Base-by-base conservation (phyloP, 2,329 filamentous ascomycete genomes). In the Lecanoromycetidae sp. region DNA sequence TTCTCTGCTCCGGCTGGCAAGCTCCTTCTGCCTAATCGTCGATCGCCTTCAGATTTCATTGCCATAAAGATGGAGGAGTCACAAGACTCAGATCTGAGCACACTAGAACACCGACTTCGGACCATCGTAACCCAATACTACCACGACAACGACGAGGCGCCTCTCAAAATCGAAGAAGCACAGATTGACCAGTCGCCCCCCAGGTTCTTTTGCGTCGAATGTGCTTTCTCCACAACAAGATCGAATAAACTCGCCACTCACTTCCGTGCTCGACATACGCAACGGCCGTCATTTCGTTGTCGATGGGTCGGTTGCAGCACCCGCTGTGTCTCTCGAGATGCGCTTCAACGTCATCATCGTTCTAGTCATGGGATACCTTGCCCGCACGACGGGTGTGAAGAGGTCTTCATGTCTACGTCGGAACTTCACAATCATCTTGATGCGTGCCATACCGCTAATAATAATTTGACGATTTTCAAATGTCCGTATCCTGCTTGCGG, bases 161-260 rank as follows among this genome's bases (percentile, higher is more conserved):
- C 34, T 8, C 23, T 46, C 8, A 33, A 46, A 20, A 13, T 26
- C 7, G 43, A 45, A 13, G n/a, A 33, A 5, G 4, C 25, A 3
- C 19, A 38, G 17, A 23, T 46, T 19, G 26, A 38, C 8, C 26
- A 25, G 3, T 38, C 34, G 0, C 27, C 19, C 9, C 34, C 34
- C 25, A 46, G 29, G 13, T 46, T 38, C 17, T 7, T 46, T 17
- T 46, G 43, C 25, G 43, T 13, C 27, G 33, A 45, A 10, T 45
- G 43, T 27, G 43, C 43, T 17, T 46, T 33, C 34, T 38, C 43
- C 8, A 46, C 43, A 13, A 10, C 26, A 12, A 32, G 19, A 6
- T 26, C n/a, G 1, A 6, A 7, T 35, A 12, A 8, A 9, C 43
- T 46, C 26, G 34, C 43, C 12, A 9, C 19, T 6, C 43, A 46